phyloP scores from a whole-genome alignment of 495 filamentous ascomycete genomes.

The Pyronema omphalodes region DNA sequence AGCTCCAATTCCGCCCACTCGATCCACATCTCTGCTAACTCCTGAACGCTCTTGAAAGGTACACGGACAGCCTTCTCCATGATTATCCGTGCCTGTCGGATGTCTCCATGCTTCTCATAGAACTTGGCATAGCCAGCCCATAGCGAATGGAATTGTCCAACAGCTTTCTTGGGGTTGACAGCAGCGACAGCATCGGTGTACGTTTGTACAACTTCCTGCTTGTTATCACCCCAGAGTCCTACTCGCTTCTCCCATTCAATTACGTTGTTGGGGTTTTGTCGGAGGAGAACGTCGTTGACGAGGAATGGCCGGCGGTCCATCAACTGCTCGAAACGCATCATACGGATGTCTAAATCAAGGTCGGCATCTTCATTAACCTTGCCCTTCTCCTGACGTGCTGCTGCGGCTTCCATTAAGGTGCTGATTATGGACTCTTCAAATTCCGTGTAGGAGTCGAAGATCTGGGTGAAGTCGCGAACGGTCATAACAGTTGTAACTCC shows the following conservation, averaged over 20 bases:
- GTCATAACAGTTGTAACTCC: slow-evolving; percentile 98
- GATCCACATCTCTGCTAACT: slow-evolving; percentile 95
- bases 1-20: slow-evolving; percentile 98
- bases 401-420: slow-evolving; percentile 73
- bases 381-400: slow-evolving; percentile 62
- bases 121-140: slow-evolving; percentile 98
- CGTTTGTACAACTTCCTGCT: slow-evolving; percentile 74
- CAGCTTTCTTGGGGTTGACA: slow-evolving; percentile 84
- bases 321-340: slow-evolving; percentile 94
- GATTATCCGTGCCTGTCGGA: slow-evolving; percentile 72
- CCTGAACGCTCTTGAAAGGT: slow-evolving; percentile 82
- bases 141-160: slow-evolving; percentile 82
- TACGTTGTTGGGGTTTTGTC: slow-evolving; percentile 94
- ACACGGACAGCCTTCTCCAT: slow-evolving; percentile 97
- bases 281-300: slow-evolving; percentile 83
- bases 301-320: slow-evolving; percentile 96
- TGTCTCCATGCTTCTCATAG: slow-evolving; percentile 77
- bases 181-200: slow-evolving; percentile 89
- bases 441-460: slow-evolving; percentile 92
- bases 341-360: slow-evolving; percentile 88
- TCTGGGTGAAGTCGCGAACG: slow-evolving; percentile 89
- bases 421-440: slow-evolving; percentile 94
- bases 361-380: slow-evolving; percentile 71
- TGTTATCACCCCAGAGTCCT: slow-evolving; percentile 87
- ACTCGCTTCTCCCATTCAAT: slow-evolving; percentile 95